Percentiles rank a stretch among this genome's conserved stretches.
phyloP scores from a whole-genome alignment of 345 rosid species.

The Eucalyptus virginea region DNA sequence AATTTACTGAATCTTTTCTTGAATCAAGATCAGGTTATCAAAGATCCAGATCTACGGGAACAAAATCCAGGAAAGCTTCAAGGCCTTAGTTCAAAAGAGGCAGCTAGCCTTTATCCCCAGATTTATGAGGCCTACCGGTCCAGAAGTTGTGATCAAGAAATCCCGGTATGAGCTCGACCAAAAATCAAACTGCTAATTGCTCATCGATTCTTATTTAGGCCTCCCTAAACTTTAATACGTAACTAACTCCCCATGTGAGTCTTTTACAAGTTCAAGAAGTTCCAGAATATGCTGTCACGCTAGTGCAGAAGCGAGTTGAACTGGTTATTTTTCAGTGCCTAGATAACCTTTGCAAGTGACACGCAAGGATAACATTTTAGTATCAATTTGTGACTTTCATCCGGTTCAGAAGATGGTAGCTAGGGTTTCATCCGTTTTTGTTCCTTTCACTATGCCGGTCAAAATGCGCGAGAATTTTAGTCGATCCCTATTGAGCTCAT shows the following conservation, averaged over 20 bases:
- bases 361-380: neutral
- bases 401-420: neutral
- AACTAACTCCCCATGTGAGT: neutral
- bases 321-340: neutral
- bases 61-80: slow-evolving; percentile 6
- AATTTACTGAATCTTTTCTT: neutral
- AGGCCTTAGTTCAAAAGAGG: neutral
- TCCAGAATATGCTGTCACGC: neutral
- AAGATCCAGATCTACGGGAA: slow-evolving; percentile 5
- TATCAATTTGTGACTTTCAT: neutral
- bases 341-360: neutral
- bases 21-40: neutral
- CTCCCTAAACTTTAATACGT: neutral
- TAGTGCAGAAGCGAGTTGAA: neutral
- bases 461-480: neutral
- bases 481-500: neutral
- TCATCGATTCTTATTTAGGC: neutral
- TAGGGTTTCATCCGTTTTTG: neutral
- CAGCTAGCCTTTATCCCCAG: neutral
- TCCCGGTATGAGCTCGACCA: neutral
- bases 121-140: neutral
- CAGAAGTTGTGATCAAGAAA: neutral
- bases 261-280: neutral
- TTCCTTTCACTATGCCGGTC: neutral
- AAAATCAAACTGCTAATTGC: neutral